A percentile compares a stretch with the other conserved stretches of the same genome.
Evolutionary conservation across 345 rosid genomes (phyloP).

Genomic region (Crucihimalaya himalaica): DNA sequence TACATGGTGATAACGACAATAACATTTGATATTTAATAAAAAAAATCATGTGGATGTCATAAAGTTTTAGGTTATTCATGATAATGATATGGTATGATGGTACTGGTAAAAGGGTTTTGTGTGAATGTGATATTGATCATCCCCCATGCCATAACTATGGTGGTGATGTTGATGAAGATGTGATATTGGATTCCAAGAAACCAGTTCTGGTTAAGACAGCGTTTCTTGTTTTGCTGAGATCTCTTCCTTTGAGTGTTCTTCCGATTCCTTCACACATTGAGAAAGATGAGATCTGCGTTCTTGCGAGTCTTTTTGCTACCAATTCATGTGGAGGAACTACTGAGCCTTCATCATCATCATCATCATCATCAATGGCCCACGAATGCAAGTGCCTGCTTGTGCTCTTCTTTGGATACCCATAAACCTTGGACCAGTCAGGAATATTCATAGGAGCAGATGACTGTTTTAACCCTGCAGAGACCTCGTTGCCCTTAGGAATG

Average conservation of each 20-base stretch:
- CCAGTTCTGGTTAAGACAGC: conserved; percentile 72
- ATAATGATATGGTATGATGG: conserved; percentile 27
- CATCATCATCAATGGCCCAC: conserved; percentile 45
- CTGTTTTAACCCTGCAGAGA: conserved; percentile 39
- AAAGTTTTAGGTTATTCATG: conserved; percentile 24
- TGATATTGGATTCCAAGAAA: conserved; percentile 53
- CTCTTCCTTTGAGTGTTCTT: conserved; percentile 87
- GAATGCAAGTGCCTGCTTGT: conserved; percentile 34
- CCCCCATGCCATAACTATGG: conserved; percentile 28
- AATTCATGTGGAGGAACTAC: conserved; percentile 86
- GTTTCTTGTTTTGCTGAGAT: conserved; percentile 75
- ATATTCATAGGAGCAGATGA: conserved; percentile 79
- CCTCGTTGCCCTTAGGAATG: conserved; percentile 26
- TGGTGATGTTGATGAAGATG: conserved; percentile 34
- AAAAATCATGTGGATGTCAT: conserved; percentile 37
- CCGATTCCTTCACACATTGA: conserved; percentile 88
- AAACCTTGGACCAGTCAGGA: conserved; percentile 92
- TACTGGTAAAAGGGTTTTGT: background rate
- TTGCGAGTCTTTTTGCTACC: conserved; percentile 62
- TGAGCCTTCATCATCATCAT: conserved; percentile 49
- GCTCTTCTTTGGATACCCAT: conserved; percentile 45
- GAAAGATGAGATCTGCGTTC: conserved; percentile 53
- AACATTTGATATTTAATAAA: conserved; percentile 35
- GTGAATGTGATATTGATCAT: background rate
- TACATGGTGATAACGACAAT: conserved; percentile 43